Evolutionary conservation across 305 asterid species (phyloP), one percentile per base, ranked within the genome.

Genomic region (Fraxinus albicans): DNA sequence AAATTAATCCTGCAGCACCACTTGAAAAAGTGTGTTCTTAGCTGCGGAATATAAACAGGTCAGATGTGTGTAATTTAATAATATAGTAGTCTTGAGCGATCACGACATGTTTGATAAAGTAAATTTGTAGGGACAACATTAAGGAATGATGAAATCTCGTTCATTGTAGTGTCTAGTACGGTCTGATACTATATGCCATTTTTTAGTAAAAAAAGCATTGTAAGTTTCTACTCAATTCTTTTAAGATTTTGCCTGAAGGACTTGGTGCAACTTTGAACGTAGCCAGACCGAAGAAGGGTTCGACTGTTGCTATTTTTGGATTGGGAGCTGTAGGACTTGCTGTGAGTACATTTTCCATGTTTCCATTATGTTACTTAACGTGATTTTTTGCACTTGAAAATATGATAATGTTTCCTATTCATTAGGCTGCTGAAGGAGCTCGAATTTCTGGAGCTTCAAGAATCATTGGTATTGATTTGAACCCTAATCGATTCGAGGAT

Each of bases 391-490:
- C 65, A 25, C 17, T 25, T 65, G 3, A 1, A 1, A 55, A 44
- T 53, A 25, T 65, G 73, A 10, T 67, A 9, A 23, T 6, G 8
- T 42, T 42, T 23, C 12, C n/a, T 31, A 0, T 10, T 70, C 4
- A 2, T 83, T 69, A 83, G 80, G 86, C 83, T 23, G 70, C 86
- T 23, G 86, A 83, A 83, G 86, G 86, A 0, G 77, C 83, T 47
- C 42, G 83, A 53, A 81, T 84, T n/a, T 81, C 87, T 13, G 84
- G 84, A 3, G 82, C 84, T 80, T 77, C 87, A 55, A 77, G 86
- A 76, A 83, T 83, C 13, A 94, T 93, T 72, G 98, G 98, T 2
- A 84, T 94, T 53, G 97, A 94, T 82, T 83, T 94, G 85, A 94
- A 94, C 63, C 6, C 90, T 25, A 85, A 77, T 78, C 90, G 95